Percentiles rank a stretch among this genome's conserved stretches.
Evolutionary conservation across 2,329 filamentous ascomycete genomes (phyloP).

Genomic region (Fusarium concolor): DNA sequence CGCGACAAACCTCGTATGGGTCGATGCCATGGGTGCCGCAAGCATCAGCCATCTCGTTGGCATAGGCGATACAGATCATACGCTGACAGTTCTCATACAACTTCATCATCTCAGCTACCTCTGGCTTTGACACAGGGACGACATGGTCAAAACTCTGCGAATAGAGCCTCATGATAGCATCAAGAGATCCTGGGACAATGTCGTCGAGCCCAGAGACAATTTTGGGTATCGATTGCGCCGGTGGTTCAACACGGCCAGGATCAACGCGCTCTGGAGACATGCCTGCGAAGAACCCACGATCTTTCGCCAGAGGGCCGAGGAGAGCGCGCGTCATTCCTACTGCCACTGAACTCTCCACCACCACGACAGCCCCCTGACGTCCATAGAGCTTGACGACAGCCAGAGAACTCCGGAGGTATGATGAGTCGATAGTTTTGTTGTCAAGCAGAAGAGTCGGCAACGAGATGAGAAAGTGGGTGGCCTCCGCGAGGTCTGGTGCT

Average conservation of each 20-base stretch:
- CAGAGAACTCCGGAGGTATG: slow-evolving; percentile 59
- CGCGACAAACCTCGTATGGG: slow-evolving; percentile 62
- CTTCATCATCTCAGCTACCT: slow-evolving; percentile 69
- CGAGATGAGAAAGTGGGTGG: slow-evolving; percentile 65
- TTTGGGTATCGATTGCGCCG: slow-evolving; percentile 61
- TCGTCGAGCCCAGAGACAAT: slow-evolving; percentile 65
- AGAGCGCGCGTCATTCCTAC: slow-evolving; percentile 66
- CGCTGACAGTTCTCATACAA: slow-evolving; percentile 69
- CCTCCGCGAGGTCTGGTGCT: slow-evolving; percentile 53
- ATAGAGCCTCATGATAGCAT: slow-evolving; percentile 59
- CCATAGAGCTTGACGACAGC: slow-evolving; percentile 55
- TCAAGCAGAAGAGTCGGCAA: slow-evolving; percentile 63
- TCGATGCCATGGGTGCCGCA: slow-evolving; percentile 60
- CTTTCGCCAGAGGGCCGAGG: slow-evolving; percentile 58
- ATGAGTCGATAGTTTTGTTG: slow-evolving; percentile 61
- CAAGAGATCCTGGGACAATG: slow-evolving; percentile 57
- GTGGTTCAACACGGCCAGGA: slow-evolving; percentile 58
- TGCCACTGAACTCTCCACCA: slow-evolving; percentile 66
- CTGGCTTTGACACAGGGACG: slow-evolving; percentile 62
- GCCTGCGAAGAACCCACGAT: slow-evolving; percentile 57
- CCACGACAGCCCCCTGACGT: slow-evolving; percentile 58
- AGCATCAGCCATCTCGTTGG: slow-evolving; percentile 68
- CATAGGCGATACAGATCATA: slow-evolving; percentile 66
- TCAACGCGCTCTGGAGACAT: slow-evolving; percentile 67
- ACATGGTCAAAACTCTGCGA: slow-evolving; percentile 59